Conservation (phyloP, 805 yeast genomes). For the Kodamaea hsintzibuensis region DNA sequence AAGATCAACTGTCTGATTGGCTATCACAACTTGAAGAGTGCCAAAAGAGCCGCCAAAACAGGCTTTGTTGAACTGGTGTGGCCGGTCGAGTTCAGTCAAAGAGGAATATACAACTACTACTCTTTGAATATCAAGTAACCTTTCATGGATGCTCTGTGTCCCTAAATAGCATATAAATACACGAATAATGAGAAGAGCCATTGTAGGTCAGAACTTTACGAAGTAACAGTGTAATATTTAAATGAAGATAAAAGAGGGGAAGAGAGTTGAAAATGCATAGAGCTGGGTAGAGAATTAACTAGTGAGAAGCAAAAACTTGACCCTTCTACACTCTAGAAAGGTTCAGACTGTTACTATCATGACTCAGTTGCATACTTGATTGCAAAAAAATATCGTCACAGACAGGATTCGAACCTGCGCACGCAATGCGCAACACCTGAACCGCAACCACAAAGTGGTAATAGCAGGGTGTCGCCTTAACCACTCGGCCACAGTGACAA, state of each 20-base stretch:
- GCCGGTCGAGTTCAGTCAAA: conserved; percentile 52
- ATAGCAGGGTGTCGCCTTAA: conserved; percentile 52
- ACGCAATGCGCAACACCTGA: conserved; percentile 37
- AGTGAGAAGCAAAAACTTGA: too few relatives aligned
- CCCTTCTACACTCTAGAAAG: too few relatives aligned
- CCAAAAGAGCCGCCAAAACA: conserved; percentile 33
- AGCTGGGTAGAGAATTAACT: too few relatives aligned
- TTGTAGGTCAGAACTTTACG: too few relatives aligned
- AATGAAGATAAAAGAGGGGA: too few relatives aligned
- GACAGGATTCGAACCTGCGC: conserved; percentile 58
- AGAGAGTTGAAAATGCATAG: too few relatives aligned
- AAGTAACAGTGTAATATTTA: too few relatives aligned
- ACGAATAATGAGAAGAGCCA: neutral
- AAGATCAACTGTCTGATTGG: conserved; percentile 59
- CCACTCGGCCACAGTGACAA: conserved; percentile 56
- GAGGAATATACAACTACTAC: conserved; percentile 61
- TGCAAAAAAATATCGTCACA: conserved; percentile 40
- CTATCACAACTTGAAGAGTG: conserved; percentile 40
- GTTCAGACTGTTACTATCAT: too few relatives aligned
- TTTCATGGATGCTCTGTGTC: neutral
- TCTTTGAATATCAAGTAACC: conserved; percentile 48
- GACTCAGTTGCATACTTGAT: too few relatives aligned
- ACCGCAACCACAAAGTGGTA: conserved; percentile 19
- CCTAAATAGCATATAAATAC: neutral
- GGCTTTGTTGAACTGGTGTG: conserved; percentile 41